Evolutionary conservation across 805 yeast species (phyloP).

Genomic region (Kodamaea jinghongensis): DNA sequence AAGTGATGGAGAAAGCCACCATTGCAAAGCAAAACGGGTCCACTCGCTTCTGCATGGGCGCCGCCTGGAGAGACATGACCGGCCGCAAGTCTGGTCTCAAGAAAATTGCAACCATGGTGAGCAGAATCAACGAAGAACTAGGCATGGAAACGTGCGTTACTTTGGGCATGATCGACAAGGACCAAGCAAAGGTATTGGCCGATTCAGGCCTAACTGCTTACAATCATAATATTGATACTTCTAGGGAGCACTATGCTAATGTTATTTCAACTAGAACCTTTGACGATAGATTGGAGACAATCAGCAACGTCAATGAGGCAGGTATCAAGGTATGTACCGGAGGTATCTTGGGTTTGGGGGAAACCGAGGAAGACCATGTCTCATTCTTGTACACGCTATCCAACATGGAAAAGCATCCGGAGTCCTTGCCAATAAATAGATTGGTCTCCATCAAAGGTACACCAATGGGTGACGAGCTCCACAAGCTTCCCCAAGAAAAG

Average conservation of each 20-base stretch:
- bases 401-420: constrained; percentile 72
- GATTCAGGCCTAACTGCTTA: constrained; percentile 79
- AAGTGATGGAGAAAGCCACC: constrained; percentile 61
- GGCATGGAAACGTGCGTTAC: constrained; percentile 58
- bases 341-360: constrained; percentile 78
- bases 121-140: constrained; percentile 50
- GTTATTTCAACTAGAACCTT: constrained; percentile 54
- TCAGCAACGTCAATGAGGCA: constrained; percentile 57
- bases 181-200: constrained; percentile 59
- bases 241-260: constrained; percentile 38
- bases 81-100: constrained; percentile 46
- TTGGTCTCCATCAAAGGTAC: constrained; percentile 80
- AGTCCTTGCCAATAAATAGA: constrained; percentile 76
- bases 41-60: constrained; percentile 81
- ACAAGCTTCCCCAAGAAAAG: constrained; percentile 33
- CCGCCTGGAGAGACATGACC: constrained; percentile 84
- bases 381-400: constrained; percentile 65
- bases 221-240: constrained; percentile 49
- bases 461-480: constrained; percentile 60
- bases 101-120: constrained; percentile 57
- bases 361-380: constrained; percentile 66
- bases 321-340: constrained; percentile 72
- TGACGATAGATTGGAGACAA: constrained; percentile 69
- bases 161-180: constrained; percentile 67
- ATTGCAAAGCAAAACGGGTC: constrained; percentile 61